Evolutionary conservation across 768 basidiomycete species (phyloP).

Genomic region (Mycena epipterygia): DNA sequence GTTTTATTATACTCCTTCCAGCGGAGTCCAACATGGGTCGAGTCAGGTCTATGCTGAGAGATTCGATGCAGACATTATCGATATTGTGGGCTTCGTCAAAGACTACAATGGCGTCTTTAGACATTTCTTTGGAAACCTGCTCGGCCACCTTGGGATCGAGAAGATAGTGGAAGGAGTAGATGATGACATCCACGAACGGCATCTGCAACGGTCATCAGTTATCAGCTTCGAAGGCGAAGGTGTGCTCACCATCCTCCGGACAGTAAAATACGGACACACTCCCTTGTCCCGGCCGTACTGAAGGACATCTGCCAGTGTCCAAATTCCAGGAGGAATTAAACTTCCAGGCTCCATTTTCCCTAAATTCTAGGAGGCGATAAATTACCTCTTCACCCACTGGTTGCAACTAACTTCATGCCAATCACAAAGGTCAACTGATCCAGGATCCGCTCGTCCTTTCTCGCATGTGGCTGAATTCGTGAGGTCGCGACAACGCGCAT

Average conservation of each 20-base stretch:
- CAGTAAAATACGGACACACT: conserved; percentile 95
- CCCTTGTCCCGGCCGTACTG: conserved; percentile 88
- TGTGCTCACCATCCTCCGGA: conserved; percentile 88
- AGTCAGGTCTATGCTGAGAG: conserved; percentile 96
- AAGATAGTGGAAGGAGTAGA: conserved; percentile 99
- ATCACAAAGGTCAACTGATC: conserved; percentile 90
- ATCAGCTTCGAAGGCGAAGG: conserved; percentile 1
- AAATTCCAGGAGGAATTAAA: conserved; percentile 88
- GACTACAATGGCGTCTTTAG: conserved; percentile 98
- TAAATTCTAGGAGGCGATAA: conserved; percentile 70
- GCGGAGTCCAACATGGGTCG: conserved; percentile 98
- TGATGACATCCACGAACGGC: conserved; percentile 95
- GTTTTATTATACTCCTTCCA: conserved; percentile 84
- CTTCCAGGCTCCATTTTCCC: conserved; percentile 86
- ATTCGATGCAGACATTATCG: conserved; percentile 99
- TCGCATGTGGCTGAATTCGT: conserved; percentile 88
- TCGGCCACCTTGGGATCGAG: conserved; percentile 99
- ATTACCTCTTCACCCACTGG: conserved; percentile 4
- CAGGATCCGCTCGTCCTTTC: conserved; percentile 88
- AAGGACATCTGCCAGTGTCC: conserved; percentile 94
- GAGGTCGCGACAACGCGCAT: conserved; percentile 96
- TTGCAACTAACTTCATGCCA: conserved; percentile 88
- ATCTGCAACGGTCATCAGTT: conserved; percentile 67
- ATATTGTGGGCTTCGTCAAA: conserved; percentile 99
- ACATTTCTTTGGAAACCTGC: conserved; percentile 97